Base-by-base conservation (phyloP, 2,329 filamentous ascomycete species). In the Pseudogymnoascus pannorum region DNA sequence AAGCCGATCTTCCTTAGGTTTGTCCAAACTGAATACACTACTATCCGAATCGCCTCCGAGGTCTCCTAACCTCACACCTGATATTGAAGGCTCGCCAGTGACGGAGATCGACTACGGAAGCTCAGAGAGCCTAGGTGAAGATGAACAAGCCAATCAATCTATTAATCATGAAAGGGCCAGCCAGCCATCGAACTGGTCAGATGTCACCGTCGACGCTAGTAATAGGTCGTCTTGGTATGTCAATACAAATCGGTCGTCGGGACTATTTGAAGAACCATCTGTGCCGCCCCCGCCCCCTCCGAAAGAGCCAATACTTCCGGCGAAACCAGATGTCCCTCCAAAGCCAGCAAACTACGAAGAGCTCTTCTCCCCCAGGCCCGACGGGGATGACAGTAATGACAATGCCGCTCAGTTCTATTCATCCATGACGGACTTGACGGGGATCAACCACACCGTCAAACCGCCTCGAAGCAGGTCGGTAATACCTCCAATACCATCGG, bases 151-250 rank as follows among this genome's bases (percentile, higher is more conserved):
- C 26, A 16, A 31, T 54, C 48, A 12, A 20, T 26, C 18, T 31
- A 26, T 77, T 18, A 38, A 42, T 42, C 71, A 74, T 63, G 75
- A 83, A 62, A 76, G 82, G 36, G 72, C 74, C 18, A 85, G 82
- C 64, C 80, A 83, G 57, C 78, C 80, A 60, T 84, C 82, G 1
- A 75, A 77, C n/a, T 86, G 83, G 83, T 85, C 83, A 24, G 82
- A 86, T 67, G 79, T 81, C 63, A 83, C 82, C 0, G 73, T 85
- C 8, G 81, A 81, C 14, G 84, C 80, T 62, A 76, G 74, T 18
- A 79, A 81, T 29, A 73, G 73, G 16, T 36, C 48, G 48, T 54
- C 48, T 54, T 54, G 48, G 48, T 74, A 72, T 5, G 71, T 73
- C 14, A 71, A 70, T 59, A 69, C 66, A 20, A 64, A 66, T 20